Conservation (phyloP, 1,284 basidiomycete genomes). For the Athelia psychrophila region DNA sequence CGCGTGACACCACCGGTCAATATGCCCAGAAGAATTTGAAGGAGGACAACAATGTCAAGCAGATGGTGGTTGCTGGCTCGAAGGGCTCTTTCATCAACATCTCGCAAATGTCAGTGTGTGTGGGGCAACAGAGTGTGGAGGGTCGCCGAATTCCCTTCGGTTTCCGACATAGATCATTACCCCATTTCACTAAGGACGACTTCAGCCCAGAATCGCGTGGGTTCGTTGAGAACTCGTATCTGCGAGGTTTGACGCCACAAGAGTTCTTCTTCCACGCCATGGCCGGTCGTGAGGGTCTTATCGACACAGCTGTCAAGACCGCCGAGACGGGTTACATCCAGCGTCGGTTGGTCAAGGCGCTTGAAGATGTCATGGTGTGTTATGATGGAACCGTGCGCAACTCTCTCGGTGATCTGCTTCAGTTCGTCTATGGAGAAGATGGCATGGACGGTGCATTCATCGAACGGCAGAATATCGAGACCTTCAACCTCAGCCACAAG, state of each 20-base stretch:
- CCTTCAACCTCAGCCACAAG: constrained; percentile 79
- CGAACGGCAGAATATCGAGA: constrained; percentile 92
- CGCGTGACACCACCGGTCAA: constrained; percentile 94
- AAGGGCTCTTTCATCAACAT: constrained; percentile 99
- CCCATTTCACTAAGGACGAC: constrained; percentile 99
- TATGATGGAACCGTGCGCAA: constrained; percentile 99
- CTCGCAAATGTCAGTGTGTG: constrained; percentile 99
- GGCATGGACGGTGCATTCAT: constrained; percentile 99
- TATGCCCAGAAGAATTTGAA: constrained; percentile 95
- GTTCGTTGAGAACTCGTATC: constrained; percentile 99
- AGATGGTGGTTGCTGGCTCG: constrained; percentile 99
- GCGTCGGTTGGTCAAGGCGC: constrained; percentile 94
- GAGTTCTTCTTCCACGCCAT: constrained; percentile 99
- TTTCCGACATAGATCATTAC: constrained; percentile 94
- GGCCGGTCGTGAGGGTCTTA: constrained; percentile 98
- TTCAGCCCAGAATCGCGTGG: constrained; percentile 98
- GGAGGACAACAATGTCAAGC: constrained; percentile 99
- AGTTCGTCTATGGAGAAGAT: constrained; percentile 98
- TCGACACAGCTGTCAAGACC: constrained; percentile 99
- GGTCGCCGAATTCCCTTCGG: constrained; percentile 98
- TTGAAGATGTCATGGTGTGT: constrained; percentile 96
- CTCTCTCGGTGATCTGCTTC: constrained; percentile 92
- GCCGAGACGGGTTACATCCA: constrained; percentile 99
- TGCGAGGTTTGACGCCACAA: constrained; percentile 95
- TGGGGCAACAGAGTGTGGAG: constrained; percentile 98